These are phyloP conservation scores for Furcasterigmium sp. DNA, from an alignment of 2,329 filamentous ascomycete genomes.

Conservation along the genomic window DNA sequence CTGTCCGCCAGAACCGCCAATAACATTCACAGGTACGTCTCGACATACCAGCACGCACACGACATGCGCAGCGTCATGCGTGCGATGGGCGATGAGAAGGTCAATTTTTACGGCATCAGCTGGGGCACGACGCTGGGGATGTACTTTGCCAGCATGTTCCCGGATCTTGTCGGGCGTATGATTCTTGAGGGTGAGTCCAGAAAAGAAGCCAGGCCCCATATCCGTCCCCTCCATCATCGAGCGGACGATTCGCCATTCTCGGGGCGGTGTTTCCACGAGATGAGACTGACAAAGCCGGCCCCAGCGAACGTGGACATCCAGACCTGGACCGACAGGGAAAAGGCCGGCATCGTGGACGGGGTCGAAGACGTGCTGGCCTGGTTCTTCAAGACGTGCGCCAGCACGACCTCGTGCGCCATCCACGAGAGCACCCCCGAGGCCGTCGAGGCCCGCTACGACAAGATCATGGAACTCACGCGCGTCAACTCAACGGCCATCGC, in stretches of 20 bases:
- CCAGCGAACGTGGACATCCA: slow-evolving; percentile 44
- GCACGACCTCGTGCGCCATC: slow-evolving; percentile 43
- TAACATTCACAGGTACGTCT: slow-evolving; percentile 30
- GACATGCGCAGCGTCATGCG: slow-evolving; percentile 41
- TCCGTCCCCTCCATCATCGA: no score
- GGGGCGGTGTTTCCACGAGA: no score
- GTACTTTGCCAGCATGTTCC: slow-evolving; percentile 15
- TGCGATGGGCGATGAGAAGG: slow-evolving; percentile 31
- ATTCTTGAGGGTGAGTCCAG: slow-evolving; percentile 12
- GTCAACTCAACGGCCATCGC: background rate
- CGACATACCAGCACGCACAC: slow-evolving; percentile 37
- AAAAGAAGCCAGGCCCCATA: background rate
- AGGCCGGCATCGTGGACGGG: slow-evolving; percentile 41
- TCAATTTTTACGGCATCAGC: slow-evolving; percentile 48
- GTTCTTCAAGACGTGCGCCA: slow-evolving; percentile 49
- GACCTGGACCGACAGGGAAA: slow-evolving; percentile 41
- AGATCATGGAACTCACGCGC: background rate
- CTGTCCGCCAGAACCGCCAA: slow-evolving; percentile 21
- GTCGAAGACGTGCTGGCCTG: slow-evolving; percentile 45
- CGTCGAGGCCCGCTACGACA: background rate
- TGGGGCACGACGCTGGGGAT: slow-evolving; percentile 21
- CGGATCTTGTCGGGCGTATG: slow-evolving; percentile 11
- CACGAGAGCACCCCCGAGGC: slow-evolving; percentile 5
- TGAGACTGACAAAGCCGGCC: no score
- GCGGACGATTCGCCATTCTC: no score